Evolutionary conservation across 345 rosid species (phyloP).

Genomic region (Rhizophora apiculata): DNA sequence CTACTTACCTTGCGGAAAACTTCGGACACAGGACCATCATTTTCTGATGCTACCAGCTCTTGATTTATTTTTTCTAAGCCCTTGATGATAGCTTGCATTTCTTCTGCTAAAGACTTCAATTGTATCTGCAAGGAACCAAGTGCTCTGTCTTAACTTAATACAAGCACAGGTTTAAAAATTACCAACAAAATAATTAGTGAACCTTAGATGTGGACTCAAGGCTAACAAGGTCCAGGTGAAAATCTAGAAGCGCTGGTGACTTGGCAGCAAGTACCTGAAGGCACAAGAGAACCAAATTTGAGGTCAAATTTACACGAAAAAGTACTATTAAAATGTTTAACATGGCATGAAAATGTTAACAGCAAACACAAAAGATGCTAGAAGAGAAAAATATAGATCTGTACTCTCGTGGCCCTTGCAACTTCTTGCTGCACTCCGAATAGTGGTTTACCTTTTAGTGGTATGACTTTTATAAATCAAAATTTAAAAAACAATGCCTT

Average conservation of each 20-base stretch:
- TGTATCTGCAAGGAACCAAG: slow-evolving; percentile 62
- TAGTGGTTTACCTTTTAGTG: too few species aligned
- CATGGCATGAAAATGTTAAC: not conserved
- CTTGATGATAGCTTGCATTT: slow-evolving; percentile 97
- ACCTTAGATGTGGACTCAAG: slow-evolving; percentile 93
- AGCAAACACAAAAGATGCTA: too few species aligned
- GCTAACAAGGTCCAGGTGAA: slow-evolving; percentile 75
- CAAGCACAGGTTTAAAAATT: slow-evolving; percentile 5
- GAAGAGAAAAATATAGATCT: too few species aligned
- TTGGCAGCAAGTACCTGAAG: slow-evolving; percentile 72
- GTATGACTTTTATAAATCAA: too few species aligned
- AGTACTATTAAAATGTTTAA: not conserved
- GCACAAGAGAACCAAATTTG: slow-evolving; percentile 14
- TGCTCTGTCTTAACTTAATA: slow-evolving; percentile 16
- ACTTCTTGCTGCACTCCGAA: too few species aligned
- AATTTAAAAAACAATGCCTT: too few species aligned
- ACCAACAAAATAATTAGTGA: slow-evolving; percentile 14
- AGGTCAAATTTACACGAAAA: not conserved
- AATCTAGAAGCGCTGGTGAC: slow-evolving; percentile 74
- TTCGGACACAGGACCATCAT: slow-evolving; percentile 93
- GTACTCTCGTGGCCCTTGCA: too few species aligned
- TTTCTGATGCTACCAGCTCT: slow-evolving; percentile 81
- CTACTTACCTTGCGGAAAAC: slow-evolving; percentile 67
- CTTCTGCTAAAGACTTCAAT: slow-evolving; percentile 92
- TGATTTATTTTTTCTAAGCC: slow-evolving; percentile 91